Evolutionary conservation across 1,284 basidiomycete species (phyloP), one percentile per base, ranked within the genome.

Genomic region (Moesziomyces sp.): DNA sequence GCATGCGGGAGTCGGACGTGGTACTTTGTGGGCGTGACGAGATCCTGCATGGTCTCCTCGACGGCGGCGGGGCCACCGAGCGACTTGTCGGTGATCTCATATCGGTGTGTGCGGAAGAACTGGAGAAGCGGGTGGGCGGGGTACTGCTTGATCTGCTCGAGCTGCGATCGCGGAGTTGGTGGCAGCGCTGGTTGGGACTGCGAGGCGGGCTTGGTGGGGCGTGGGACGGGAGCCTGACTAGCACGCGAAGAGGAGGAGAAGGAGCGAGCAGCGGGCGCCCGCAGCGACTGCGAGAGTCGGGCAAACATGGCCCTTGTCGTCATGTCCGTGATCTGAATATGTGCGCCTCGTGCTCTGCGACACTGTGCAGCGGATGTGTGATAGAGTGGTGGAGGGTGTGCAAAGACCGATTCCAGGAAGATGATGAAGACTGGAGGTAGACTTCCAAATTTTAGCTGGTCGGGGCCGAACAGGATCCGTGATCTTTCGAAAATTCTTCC

Each of bases 71-170:
- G 64, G 34, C 59, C 74, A 34, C 58, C 68, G 23, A 68, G 52
- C 14, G 59, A 24, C 42, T 55, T 56, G 34, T 71, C 57, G 34
- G 55, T 52, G 30, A 79, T 42, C 48, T 78, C 68, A 13, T 59
- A 35, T 6, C 50, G 57, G 8, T 52, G 54, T 14, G 57, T 69
- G 47, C 73, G 74, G 71, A 83, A 83, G 61, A 83, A 83, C 19
- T 67, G 74, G 38, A 81, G 74, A 26, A 83, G 52, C 4, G 82
- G 81, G 52, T 83, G 82, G 21, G 69, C 67, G 6, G 82, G 82
- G 48, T 81, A 83, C 50, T 59, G 66, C 40, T 43, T 56, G 57
- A 74, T 65, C 59, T 74, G 72, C 26, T 61, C 53, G 18, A 74
- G 57, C 46, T 74, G 72, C 3, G 62, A 43, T 24, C 50, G 57